Evolutionary conservation across 1,284 basidiomycete species (phyloP), one percentile per base, ranked within the genome.

Genomic region (Cryptococcus neoformans): DNA sequence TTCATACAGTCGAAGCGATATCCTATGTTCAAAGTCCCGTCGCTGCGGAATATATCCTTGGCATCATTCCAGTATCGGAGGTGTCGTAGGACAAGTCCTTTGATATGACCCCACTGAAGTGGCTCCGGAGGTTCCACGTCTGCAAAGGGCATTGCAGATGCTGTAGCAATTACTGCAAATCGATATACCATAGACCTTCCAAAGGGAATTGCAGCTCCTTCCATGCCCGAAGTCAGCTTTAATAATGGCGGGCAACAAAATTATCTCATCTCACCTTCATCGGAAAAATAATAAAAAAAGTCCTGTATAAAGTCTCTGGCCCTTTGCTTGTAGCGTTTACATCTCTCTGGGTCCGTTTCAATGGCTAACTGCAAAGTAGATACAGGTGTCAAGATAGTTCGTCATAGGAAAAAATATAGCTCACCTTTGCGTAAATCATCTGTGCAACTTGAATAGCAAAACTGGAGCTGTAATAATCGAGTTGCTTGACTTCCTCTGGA

Each of bases 371-470:
- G 49, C 21, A 21, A 21, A 6, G 12, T 14, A 35, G 9, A 17
- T 40, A 38, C 36, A 44, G 34, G 10, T 42, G 34, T 17, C 4
- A 21, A 14, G 8, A 38, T 2, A 16, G 7, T 10, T 10, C n/a
- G 16, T 21, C 16, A 16, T 44, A 7, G n/a, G 12, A 10, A 6
- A 6, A 7, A 35, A 38, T 14, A 12, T 21, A 36, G 44, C 67
- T 60, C 38, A 72, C 66, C 60, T 86, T 87, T 34, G 86, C 85
- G 66, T 89, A 89, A 1, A 83, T 82, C 45, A 89, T 76, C 68
- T 89, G 87, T 0, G 87, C 84, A 59, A 83, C 86, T 69, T 89
- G 87, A 64, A 89, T 89, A 12, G 87, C 88, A 65, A 89, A 90
- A 4, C 86, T 87, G 1, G 86, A 87, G 1, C 86, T 87, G 66